These are phyloP conservation scores for Fusarium sp. DNA, from an alignment of 2,329 filamentous ascomycete genomes.

Conservation along the genomic window DNA sequence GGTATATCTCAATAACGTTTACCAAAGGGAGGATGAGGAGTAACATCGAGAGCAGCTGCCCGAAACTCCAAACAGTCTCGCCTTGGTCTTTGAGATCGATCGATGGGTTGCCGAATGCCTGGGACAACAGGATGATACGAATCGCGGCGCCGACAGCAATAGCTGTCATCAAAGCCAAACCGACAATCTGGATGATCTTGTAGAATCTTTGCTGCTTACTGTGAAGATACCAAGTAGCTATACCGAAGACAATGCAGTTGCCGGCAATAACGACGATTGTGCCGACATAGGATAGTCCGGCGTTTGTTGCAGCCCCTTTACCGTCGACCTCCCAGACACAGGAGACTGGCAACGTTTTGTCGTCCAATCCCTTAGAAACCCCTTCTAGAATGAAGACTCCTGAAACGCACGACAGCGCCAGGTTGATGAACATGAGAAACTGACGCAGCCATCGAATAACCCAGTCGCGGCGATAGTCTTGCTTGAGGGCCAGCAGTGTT, in stretches of 20 bases:
- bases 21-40: constrained; percentile 43
- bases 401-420: constrained; percentile 68
- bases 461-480: constrained; percentile 76
- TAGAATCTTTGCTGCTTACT: constrained; percentile 67
- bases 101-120: constrained; percentile 64
- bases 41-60: constrained; percentile 45
- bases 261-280: constrained; percentile 73
- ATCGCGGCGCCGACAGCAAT: constrained; percentile 71
- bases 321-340: constrained; percentile 69
- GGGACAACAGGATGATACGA: constrained; percentile 68
- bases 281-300: constrained; percentile 65
- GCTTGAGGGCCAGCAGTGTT: constrained; percentile 73
- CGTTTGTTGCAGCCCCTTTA: constrained; percentile 55
- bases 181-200: constrained; percentile 65
- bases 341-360: constrained; percentile 69
- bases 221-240: constrained; percentile 76
- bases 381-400: constrained; percentile 69
- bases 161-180: constrained; percentile 67
- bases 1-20: constrained; percentile 37
- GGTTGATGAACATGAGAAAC: constrained; percentile 74
- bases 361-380: constrained; percentile 64
- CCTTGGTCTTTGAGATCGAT: constrained; percentile 45
- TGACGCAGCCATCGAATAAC: constrained; percentile 76
- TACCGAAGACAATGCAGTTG: constrained; percentile 69
- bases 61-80: constrained; percentile 46